Base-by-base conservation (phyloP, 331 rosid species). In the Phaseolus coccineus region DNA sequence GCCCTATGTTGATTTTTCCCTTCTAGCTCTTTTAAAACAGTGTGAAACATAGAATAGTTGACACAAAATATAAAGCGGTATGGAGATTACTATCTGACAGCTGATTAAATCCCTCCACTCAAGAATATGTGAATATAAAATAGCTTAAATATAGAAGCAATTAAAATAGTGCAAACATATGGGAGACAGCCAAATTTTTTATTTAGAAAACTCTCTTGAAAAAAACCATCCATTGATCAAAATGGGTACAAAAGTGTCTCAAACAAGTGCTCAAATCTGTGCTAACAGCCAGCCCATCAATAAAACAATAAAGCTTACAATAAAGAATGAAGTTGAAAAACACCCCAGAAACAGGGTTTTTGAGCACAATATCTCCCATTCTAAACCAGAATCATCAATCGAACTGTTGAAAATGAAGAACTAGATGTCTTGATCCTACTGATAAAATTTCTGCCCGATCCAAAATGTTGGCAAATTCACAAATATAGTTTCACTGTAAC, bases 1-100 rank as follows among this genome's bases (percentile, higher is more conserved):
- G 27, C 33, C 59, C 13, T 15, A 24, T 14, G 30, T 63, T 71
- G 73, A 24, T 77, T 82, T 19, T 77, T 51, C 75, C 67, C 25
- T 69, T 71, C 37, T n/a, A 63, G 67, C 52, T 52, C 56, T 61
- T 69, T 55, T 16, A 30, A 57, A 61, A 64, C 31, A 25, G 46
- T 63, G 56, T 63, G 62, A 44, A 58, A 75, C 42, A 68, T 74
- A 27, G 48, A 61, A 31, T 53, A 74, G 30, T 77, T 67, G 12
- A 58, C 37, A 31, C 46, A 28, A 58, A 22, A 58, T 69, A 47
- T 25, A 61, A 61, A 15, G 24, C 53, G 47, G 31, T 12, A 15
- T 63, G 76, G 55, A 63, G 74, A 51, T 79, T 82, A 31, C 57
- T 25, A 12, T 69, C 58, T 28, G 58, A 27, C 42, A 27, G 64